Evolutionary conservation across 2,329 filamentous ascomycete species (phyloP).

Genomic region (Calonectria pseudoturangicola): DNA sequence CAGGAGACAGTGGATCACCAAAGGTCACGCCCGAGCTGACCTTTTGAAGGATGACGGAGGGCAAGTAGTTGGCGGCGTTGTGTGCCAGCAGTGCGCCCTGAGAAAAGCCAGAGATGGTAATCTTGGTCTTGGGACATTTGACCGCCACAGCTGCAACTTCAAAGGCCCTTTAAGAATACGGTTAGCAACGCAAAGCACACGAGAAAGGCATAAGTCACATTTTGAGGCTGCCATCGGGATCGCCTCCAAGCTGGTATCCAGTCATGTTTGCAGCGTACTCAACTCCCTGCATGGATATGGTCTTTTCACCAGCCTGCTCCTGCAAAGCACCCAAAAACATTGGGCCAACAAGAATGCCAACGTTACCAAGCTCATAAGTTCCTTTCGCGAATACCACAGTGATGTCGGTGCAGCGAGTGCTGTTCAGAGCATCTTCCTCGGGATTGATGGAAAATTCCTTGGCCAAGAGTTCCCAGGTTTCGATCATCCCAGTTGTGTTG

Average conservation of each 20-base stretch:
- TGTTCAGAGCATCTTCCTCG: not conserved
- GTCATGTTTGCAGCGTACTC: conserved; percentile 2
- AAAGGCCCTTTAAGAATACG: not conserved
- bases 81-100: not conserved
- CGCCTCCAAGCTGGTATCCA: not conserved
- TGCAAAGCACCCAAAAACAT: not conserved
- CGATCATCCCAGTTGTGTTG: not conserved
- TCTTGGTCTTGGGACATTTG: not conserved
- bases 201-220: not conserved
- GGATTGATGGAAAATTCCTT: conserved; percentile 1
- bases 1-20: not conserved
- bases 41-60: not conserved
- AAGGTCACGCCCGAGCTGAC: not conserved
- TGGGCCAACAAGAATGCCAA: not conserved
- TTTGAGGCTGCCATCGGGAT: not conserved
- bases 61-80: not conserved
- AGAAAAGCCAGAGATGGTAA: not conserved
- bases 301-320: not conserved
- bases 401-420: not conserved
- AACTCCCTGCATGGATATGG: not conserved
- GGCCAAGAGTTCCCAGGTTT: not conserved
- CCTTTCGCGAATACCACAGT: not conserved
- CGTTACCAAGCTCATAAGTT: not conserved
- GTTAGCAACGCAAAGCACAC: not conserved
- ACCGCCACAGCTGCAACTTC: not conserved